Conservation (phyloP, 2,329 filamentous ascomycete genomes). For the Alternaria consortialis region DNA sequence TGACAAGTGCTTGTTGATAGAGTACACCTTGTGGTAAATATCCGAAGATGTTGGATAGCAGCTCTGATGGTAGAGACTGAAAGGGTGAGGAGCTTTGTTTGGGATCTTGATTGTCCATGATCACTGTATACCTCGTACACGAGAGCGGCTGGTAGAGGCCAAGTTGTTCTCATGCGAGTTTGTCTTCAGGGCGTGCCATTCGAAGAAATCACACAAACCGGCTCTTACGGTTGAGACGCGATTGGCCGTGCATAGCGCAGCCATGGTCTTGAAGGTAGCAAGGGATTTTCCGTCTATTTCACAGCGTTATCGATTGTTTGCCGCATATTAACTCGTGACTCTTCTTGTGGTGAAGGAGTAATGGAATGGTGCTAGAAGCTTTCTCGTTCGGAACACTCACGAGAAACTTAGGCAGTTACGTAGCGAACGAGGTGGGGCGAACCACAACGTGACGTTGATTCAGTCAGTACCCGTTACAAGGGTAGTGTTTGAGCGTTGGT, state of each 20-base stretch:
- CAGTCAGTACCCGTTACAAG: slow-evolving; percentile 2
- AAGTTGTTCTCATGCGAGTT: not conserved
- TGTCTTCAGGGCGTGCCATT: not conserved
- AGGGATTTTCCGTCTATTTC: not conserved
- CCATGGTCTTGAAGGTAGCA: not conserved
- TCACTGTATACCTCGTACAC: not conserved
- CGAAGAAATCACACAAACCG: not conserved
- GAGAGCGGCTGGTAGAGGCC: not conserved
- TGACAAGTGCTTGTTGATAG: not conserved
- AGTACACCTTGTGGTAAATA: not conserved
- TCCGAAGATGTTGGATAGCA: not conserved
- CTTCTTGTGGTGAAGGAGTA: not conserved
- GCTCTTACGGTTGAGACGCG: not conserved
- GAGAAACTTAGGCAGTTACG: not conserved
- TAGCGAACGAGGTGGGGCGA: not conserved
- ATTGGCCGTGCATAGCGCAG: not conserved
- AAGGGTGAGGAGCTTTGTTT: not conserved
- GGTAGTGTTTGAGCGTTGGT: not conserved
- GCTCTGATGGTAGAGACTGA: not conserved
- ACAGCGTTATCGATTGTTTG: not conserved
- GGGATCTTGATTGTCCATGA: not conserved
- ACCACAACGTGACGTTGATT: not conserved
- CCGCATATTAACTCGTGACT: too few relatives aligned
- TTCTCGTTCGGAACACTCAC: too few relatives aligned
- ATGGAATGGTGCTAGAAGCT: not conserved